phyloP scores from a whole-genome alignment of 108 stramenopile species.

The Craspedostauros australis region DNA sequence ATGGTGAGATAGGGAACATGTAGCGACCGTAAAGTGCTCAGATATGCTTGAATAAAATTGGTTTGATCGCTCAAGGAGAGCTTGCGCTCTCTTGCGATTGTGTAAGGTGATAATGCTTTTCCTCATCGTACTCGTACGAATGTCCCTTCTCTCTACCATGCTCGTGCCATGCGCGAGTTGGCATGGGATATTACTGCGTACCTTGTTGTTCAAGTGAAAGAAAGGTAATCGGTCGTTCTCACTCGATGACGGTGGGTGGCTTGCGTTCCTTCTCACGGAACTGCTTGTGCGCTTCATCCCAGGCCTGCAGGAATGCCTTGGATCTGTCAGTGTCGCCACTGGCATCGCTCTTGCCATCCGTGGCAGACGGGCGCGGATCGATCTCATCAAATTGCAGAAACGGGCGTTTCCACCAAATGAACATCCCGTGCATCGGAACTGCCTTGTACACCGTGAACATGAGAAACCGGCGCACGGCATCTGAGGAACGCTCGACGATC shows the following conservation, averaged over 20 bases:
- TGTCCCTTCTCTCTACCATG: background rate
- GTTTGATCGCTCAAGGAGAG: constrained; percentile 28
- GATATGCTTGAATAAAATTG: constrained; percentile 20
- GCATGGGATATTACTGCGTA: background rate
- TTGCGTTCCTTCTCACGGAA: constrained; percentile 24
- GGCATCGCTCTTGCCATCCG: background rate
- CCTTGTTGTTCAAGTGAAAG: background rate
- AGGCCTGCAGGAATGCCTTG: constrained; percentile 24
- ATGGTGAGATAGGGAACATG: too few species aligned
- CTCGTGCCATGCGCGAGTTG: background rate
- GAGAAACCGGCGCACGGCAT: constrained; percentile 9
- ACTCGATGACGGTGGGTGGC: background rate
- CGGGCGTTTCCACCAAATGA: constrained; percentile 47
- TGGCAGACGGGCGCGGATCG: background rate
- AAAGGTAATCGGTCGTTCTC: background rate
- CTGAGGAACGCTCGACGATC: constrained; percentile 18
- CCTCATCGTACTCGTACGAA: background rate
- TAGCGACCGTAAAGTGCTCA: too few species aligned
- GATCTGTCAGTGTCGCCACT: background rate
- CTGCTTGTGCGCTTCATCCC: constrained; percentile 39
- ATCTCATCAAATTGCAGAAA: constrained; percentile 28
- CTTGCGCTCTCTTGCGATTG: background rate
- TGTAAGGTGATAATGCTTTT: background rate
- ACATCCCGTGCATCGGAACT: constrained; percentile 44
- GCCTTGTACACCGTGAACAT: constrained; percentile 37